A percentile compares a stretch with the other conserved stretches of the same genome.
These are phyloP conservation scores for Butyriboletus appendiculatus DNA, from an alignment of 1,284 basidiomycete species.

Conservation along the genomic window DNA sequence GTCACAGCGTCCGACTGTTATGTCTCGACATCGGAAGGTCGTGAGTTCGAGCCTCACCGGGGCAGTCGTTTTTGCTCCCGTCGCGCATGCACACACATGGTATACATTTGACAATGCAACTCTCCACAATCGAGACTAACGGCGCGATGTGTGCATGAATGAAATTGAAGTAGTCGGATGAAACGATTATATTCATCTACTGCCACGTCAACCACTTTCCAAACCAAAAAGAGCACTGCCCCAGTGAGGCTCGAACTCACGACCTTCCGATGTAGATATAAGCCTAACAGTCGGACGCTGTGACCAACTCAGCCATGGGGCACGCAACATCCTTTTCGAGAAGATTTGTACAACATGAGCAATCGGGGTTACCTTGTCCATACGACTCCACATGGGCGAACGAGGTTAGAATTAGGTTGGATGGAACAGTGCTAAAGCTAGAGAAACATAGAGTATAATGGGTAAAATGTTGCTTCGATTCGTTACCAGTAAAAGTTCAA, in stretches of 20 bases:
- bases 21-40: conserved; percentile 59
- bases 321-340: conserved; percentile 31
- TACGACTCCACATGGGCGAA: too few species aligned
- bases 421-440: background rate
- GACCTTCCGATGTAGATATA: conserved; percentile 64
- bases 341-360: background rate
- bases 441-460: background rate
- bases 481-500: too few species aligned
- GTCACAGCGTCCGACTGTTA: conserved; percentile 84
- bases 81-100: too few species aligned
- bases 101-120: too few species aligned
- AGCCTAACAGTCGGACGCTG: conserved; percentile 76
- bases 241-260: conserved; percentile 75
- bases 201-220: too few species aligned
- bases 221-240: conserved; percentile 43
- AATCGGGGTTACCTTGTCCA: background rate
- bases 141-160: too few species aligned
- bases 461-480: too few species aligned
- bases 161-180: background rate
- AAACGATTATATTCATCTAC: background rate
- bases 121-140: too few species aligned
- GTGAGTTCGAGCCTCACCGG: conserved; percentile 75
- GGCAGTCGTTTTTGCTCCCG: conserved; percentile 45
- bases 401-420: too few species aligned
- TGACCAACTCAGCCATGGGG: conserved; percentile 83